Percentiles rank a stretch among this genome's conserved stretches.
phyloP scores from a whole-genome alignment of 306 rosid genomes.

The Dryas octopetala region DNA sequence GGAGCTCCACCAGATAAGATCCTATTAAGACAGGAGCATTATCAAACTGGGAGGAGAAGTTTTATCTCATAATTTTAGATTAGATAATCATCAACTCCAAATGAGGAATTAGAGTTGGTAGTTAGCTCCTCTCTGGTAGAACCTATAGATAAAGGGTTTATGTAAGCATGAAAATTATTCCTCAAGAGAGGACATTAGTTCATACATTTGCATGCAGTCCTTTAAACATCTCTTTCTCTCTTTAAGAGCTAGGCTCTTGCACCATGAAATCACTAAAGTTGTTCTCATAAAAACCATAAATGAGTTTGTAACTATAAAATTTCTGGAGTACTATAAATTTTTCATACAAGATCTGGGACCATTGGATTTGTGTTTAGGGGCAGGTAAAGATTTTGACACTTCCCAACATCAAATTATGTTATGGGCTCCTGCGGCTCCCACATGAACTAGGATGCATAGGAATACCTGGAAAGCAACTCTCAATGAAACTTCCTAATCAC shows the following conservation, averaged over 20 bases:
- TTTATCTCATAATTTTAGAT: background rate
- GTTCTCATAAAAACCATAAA: background rate
- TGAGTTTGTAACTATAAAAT: background rate
- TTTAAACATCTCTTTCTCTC: background rate
- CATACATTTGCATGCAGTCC: background rate
- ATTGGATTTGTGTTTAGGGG: background rate
- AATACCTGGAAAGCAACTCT: background rate
- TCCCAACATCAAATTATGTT: background rate
- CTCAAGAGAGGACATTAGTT: background rate
- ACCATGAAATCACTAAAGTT: background rate
- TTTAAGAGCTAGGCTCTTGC: background rate
- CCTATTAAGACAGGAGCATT: background rate
- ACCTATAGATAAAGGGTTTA: background rate
- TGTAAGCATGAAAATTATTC: background rate
- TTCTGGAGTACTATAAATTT: background rate
- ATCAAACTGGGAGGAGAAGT: background rate
- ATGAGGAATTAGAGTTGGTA: background rate
- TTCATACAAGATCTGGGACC: background rate
- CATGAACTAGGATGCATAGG: background rate
- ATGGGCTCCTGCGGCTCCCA: conserved; percentile 10
- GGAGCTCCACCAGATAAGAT: background rate
- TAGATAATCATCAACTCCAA: background rate
- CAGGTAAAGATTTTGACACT: background rate
- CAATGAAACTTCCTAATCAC: background rate
- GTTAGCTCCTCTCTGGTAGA: background rate